A percentile compares a stretch with the other conserved stretches of the same genome.
Evolutionary conservation across 2,329 filamentous ascomycete genomes (phyloP).

Genomic region (Byssoonygena ceratinophila): DNA sequence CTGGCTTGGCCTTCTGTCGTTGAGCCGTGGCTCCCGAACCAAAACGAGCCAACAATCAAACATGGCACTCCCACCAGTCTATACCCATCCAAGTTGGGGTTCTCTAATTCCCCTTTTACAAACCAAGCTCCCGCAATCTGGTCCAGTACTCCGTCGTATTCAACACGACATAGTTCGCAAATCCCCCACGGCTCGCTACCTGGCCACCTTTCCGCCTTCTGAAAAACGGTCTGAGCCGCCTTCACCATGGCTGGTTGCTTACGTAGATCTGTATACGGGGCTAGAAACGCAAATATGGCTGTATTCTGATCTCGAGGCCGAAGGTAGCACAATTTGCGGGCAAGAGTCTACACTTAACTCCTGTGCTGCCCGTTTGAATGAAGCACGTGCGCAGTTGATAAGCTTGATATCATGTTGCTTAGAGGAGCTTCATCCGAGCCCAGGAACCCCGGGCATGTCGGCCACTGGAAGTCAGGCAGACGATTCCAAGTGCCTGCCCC

Average conservation of each 20-base stretch:
- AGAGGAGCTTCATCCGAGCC: slow-evolving; percentile 20
- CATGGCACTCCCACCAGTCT: slow-evolving; percentile 11
- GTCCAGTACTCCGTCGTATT: slow-evolving; percentile 31
- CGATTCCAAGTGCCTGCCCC: slow-evolving; percentile 9
- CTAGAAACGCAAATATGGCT: slow-evolving; percentile 35
- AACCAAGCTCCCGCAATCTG: slow-evolving; percentile 30
- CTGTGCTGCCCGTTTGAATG: slow-evolving; percentile 11
- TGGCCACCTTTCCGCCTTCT: slow-evolving; percentile 26
- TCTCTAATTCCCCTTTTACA: slow-evolving; percentile 24
- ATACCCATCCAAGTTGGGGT: slow-evolving; percentile 11
- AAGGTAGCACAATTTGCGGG: slow-evolving; percentile 13
- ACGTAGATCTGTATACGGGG: slow-evolving; percentile 31
- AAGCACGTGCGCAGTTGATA: slow-evolving; percentile 23
- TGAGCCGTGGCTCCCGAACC: neutral
- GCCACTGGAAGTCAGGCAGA: neutral
- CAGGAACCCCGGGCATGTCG: neutral
- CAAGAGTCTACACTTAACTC: neutral
- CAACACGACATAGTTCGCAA: slow-evolving; percentile 29
- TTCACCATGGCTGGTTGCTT: slow-evolving; percentile 32
- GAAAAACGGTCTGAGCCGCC: neutral
- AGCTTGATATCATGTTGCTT: slow-evolving; percentile 23
- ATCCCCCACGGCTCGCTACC: slow-evolving; percentile 25
- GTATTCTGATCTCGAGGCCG: slow-evolving; percentile 34
- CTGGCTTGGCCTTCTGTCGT: neutral
- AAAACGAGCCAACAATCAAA: neutral